Base-by-base conservation (phyloP, 352 stramenopile species). In the Bremia lactucae region DNA sequence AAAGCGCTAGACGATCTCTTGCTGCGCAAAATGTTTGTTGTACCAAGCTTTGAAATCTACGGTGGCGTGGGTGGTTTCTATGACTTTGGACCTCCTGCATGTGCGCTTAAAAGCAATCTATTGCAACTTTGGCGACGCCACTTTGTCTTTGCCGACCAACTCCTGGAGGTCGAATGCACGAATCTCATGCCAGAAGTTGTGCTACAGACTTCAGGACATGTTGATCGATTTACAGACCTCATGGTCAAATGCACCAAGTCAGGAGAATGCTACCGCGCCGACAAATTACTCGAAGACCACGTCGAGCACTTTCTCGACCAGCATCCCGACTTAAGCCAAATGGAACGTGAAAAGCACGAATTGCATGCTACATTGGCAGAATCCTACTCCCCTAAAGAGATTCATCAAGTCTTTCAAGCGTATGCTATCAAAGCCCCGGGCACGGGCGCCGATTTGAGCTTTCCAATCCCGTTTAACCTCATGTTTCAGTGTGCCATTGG, bases 401-500 rank as follows among this genome's bases (percentile, higher is more conserved):
- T 99, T 49, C 86, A 98, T 62, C 73, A 72, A 3, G 74, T 97
- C 15, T 84, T 98, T 42, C 68, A 90, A 51, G 69, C 96, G 53
- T 98, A 98, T 68, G 81, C 72, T 35, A 97, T 98, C 63, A 96
- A 95, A 56, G 79, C 87, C 20, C 90, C 95, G 0, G 83, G 76
- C 37, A 65, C 68, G 14, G 84, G 95, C 36, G 94, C 97, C 20
- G 60, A 89, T 24, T 83, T 98, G 39, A 96, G 87, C 59, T 83
- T 94, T 48, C 95, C 95, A 6, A 98, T 98, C 57, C 95, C 96
- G 10, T 99, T 99, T 75, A 99, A 99, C 79, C 71, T 99, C 42
- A 98, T 98, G 95, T 99, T 98, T 68, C 85, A 97, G 72, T 99
- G 95, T 49, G 94, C 90, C 36, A 99, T 99, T 62, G 96, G 96